A percentile compares a stretch with the other conserved stretches of the same genome.
phyloP scores from a whole-genome alignment of 345 rosid genomes.

The Pistacia integerrima region DNA sequence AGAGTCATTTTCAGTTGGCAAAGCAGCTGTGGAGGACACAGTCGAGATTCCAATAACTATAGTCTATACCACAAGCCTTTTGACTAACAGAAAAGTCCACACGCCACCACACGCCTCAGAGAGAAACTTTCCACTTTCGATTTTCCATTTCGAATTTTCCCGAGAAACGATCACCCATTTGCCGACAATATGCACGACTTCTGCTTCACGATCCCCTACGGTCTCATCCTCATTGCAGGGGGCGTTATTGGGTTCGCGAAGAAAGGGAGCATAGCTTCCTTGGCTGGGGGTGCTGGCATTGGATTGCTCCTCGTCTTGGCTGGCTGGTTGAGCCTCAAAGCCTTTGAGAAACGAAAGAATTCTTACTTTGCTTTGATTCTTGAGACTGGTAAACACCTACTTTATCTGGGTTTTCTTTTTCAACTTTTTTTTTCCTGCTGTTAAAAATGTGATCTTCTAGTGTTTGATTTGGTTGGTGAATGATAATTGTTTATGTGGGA shows the following conservation, averaged over 20 bases:
- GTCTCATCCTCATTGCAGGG: constrained; percentile 76
- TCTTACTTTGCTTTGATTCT: constrained; percentile 63
- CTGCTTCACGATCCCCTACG: constrained; percentile 97
- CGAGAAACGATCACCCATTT: constrained; percentile 18
- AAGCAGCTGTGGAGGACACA: background rate
- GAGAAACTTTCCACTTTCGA: background rate
- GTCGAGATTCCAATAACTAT: background rate
- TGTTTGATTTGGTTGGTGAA: background rate
- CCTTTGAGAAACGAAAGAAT: constrained; percentile 72
- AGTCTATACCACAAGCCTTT: background rate
- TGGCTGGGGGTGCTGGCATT: constrained; percentile 79
- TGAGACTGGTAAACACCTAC: constrained; percentile 57
- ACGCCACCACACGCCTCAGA: constrained; percentile 22
- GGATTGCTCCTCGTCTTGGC: constrained; percentile 83
- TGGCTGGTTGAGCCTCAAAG: constrained; percentile 82
- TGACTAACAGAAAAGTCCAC: constrained; percentile 39
- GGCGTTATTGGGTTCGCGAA: constrained; percentile 74
- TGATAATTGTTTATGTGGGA: background rate
- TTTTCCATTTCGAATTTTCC: constrained; percentile 4
- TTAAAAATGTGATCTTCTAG: background rate
- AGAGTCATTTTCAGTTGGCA: background rate
- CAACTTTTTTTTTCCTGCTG: background rate
- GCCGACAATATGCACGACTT: constrained; percentile 77
- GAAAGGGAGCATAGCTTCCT: constrained; percentile 78
- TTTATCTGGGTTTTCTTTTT: constrained; percentile 3